phyloP scores from a whole-genome alignment of 129 eudicot species.

The Arctium lappa region DNA sequence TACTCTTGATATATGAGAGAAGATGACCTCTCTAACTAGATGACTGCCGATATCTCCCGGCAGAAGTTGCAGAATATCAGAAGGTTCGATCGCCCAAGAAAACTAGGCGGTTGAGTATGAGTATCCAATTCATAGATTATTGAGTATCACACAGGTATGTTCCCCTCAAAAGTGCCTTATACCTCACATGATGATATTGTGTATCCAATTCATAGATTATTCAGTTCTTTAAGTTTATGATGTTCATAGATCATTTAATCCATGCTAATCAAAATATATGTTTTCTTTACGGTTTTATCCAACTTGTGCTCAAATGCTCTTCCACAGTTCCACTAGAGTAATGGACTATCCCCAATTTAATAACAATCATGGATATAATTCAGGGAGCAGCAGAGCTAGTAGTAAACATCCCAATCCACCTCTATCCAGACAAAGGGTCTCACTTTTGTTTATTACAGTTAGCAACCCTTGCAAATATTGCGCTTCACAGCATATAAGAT shows the following conservation, averaged over 20 bases:
- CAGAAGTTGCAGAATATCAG: neutral
- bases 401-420: neutral
- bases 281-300: neutral
- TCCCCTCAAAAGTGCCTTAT: neutral
- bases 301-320: neutral
- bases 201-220: neutral
- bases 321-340: neutral
- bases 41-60: neutral
- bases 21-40: neutral
- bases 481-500: neutral
- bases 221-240: neutral
- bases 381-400: neutral
- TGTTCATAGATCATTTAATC: neutral
- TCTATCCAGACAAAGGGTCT: neutral
- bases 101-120: neutral
- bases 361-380: neutral
- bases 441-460: neutral
- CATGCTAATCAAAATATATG: neutral
- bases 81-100: slow-evolving; percentile 1
- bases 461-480: neutral
- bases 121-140: no score
- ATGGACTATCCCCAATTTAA: neutral
- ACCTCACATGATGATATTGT: neutral
- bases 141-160: no score
- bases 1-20: neutral